Conservation (phyloP, 495 filamentous ascomycete genomes). For the Talaromyces stipitatus region DNA sequence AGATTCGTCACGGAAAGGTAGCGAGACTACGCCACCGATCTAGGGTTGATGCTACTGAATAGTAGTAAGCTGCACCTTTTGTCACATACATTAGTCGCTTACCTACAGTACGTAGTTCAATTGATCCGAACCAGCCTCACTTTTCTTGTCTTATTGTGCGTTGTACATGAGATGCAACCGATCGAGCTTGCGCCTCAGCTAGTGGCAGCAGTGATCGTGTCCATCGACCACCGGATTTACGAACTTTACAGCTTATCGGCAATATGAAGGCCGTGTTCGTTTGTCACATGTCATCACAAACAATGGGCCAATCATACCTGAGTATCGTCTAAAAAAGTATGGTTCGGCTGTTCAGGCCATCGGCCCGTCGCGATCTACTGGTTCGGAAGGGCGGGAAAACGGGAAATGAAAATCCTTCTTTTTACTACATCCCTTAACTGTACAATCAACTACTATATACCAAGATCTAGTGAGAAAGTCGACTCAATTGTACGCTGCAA, state of each 20-base stretch:
- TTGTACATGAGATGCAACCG: background rate
- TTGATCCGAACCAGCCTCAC: background rate
- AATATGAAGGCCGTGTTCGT: background rate
- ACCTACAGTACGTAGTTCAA: background rate
- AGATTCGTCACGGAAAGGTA: conserved; percentile 4
- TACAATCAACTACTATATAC: background rate
- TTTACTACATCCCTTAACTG: background rate
- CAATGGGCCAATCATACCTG: background rate
- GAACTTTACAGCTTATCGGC: too few species aligned
- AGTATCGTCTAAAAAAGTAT: background rate
- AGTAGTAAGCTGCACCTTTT: background rate
- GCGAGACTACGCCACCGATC: background rate
- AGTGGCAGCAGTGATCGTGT: background rate
- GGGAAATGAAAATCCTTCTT: conserved; percentile 1
- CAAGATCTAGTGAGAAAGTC: background rate
- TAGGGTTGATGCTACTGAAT: background rate
- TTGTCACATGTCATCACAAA: conserved; percentile 1
- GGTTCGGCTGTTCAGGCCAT: background rate
- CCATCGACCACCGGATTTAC: too few species aligned
- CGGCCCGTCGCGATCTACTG: conserved; percentile 6
- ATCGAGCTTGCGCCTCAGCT: background rate
- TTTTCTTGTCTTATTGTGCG: background rate
- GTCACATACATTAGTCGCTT: background rate
- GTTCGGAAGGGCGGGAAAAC: conserved; percentile 5
- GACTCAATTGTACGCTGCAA: too few species aligned